Base-by-base conservation (phyloP, 139 green algal species). In the Helicosporidium sp. region DNA sequence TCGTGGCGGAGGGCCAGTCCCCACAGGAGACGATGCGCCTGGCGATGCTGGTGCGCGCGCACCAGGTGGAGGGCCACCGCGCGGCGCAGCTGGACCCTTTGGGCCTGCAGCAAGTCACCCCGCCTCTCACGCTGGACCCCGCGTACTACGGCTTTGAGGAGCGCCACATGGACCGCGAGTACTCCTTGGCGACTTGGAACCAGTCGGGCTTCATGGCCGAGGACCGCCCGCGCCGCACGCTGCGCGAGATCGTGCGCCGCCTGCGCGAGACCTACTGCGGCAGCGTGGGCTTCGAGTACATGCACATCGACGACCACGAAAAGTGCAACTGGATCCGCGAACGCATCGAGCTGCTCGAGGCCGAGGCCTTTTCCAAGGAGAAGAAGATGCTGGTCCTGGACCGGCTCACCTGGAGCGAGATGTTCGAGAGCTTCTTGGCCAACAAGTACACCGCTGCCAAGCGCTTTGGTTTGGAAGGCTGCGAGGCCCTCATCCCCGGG, bases 301-400 rank as follows among this genome's bases (percentile, higher is more conserved):
- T 96, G 84, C 83, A 97, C 79, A 96, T 97, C 43, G 61, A 78
- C 6, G 78, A 94, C 58, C 63, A 74, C 24, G 82, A 91, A 19
- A 64, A 74, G 25, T 95, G 85, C 69, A 94, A 97, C 65, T 97
- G 88, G 88, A 72, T 97, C 34, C 70, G 87, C 20, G 78, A 84
- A 36, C 66, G 69, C 41, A 78, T 93, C 26, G 80, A 91, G 67
- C 83, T 74, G 18, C 57, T 46, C 17, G 55, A 70, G 41, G 54
- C 42, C 44, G 20, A 41, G 26, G 13, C 41, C 37, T 75, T 64
- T 48, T 51, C 66, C 12, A 46, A 55, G 20, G 62, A 81, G 34
- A 58, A 77, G 47, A 87, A 89, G 73, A 41, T 78, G 45, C 75
- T 85, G 44, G 85, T 89, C 12, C 73, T 94, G 51, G 87, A 97